Conservation (phyloP, 2,329 filamentous ascomycete genomes). For the Pyrenophora graminea region DNA sequence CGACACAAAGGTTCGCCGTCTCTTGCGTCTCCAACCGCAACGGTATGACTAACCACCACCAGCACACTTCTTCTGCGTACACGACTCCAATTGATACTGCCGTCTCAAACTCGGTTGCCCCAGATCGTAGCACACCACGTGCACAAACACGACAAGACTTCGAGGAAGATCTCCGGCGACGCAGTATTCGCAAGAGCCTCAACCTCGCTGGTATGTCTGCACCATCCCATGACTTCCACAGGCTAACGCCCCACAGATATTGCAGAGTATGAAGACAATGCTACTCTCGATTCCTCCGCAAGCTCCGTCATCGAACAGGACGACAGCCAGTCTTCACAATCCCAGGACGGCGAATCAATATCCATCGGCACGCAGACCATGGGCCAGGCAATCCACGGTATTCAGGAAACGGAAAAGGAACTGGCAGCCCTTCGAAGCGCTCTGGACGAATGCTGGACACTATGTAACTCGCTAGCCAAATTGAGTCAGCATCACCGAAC, state of each 20-base stretch:
- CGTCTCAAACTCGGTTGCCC: slow-evolving; percentile 51
- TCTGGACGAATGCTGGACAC: slow-evolving; percentile 86
- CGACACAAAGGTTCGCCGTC: slow-evolving; percentile 42
- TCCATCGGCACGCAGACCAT: slow-evolving; percentile 44
- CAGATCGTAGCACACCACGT: slow-evolving; percentile 75
- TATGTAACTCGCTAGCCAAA: slow-evolving; percentile 87
- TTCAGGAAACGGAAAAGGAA: slow-evolving; percentile 64
- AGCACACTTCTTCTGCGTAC: slow-evolving; percentile 50
- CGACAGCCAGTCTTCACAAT: slow-evolving; percentile 37
- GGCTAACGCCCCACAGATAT: slow-evolving; percentile 48
- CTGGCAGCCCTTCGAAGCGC: slow-evolving; percentile 72
- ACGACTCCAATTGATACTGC: slow-evolving; percentile 78
- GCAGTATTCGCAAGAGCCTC: slow-evolving; percentile 65
- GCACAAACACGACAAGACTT: slow-evolving; percentile 83
- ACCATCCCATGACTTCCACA: slow-evolving; percentile 14
- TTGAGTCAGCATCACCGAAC: slow-evolving; percentile 83
- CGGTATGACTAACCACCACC: slow-evolving; percentile 26
- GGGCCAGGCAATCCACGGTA: slow-evolving; percentile 60
- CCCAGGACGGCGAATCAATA: slow-evolving; percentile 33
- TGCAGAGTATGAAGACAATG: slow-evolving; percentile 50
- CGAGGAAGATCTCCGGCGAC: slow-evolving; percentile 58
- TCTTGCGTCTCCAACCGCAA: neutral
- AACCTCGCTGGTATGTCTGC: slow-evolving; percentile 71
- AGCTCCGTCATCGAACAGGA: slow-evolving; percentile 41
- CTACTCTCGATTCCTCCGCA: slow-evolving; percentile 32